Conservation (phyloP, 2,329 filamentous ascomycete species). For the Samsoniella hepiali region DNA sequence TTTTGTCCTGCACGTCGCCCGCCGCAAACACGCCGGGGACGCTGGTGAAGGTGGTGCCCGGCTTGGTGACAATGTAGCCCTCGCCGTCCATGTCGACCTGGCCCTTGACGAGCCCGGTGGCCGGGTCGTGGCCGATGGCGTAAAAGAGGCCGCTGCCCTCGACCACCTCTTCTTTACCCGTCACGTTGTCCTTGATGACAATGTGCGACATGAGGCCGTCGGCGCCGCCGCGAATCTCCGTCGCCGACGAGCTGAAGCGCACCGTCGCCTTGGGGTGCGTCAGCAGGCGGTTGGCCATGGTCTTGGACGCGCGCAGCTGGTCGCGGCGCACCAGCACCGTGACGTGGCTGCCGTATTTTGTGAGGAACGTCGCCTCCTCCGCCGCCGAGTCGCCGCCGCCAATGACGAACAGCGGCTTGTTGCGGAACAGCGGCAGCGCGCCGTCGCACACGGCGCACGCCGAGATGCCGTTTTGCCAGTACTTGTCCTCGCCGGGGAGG, state of each 20-base stretch:
- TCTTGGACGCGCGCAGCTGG: constrained; percentile 79
- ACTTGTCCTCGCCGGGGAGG: constrained; percentile 85
- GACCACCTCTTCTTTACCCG: constrained; percentile 75
- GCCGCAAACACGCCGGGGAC: constrained; percentile 92
- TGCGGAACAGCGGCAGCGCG: constrained; percentile 93
- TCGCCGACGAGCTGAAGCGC: constrained; percentile 76
- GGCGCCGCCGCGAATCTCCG: constrained; percentile 80
- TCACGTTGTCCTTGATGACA: constrained; percentile 73
- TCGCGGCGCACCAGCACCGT: constrained; percentile 89
- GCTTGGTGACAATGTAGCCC: constrained; percentile 84
- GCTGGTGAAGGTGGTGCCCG: constrained; percentile 84
- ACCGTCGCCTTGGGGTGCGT: constrained; percentile 88
- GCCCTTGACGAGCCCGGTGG: constrained; percentile 83
- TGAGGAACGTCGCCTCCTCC: constrained; percentile 95
- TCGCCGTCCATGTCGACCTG: constrained; percentile 86
- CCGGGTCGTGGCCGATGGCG: constrained; percentile 94
- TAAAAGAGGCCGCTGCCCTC: constrained; percentile 94
- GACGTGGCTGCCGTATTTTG: constrained; percentile 94
- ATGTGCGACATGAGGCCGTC: constrained; percentile 87
- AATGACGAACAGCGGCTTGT: constrained; percentile 93
- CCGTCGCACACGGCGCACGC: constrained; percentile 98
- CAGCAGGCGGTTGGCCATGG: constrained; percentile 84
- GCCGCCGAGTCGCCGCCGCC: constrained; percentile 95
- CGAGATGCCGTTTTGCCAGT: constrained; percentile 96
- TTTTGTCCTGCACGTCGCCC: constrained; percentile 97